Evolutionary conservation across 495 filamentous ascomycete species (phyloP).

Genomic region (Aspergillus wentii): DNA sequence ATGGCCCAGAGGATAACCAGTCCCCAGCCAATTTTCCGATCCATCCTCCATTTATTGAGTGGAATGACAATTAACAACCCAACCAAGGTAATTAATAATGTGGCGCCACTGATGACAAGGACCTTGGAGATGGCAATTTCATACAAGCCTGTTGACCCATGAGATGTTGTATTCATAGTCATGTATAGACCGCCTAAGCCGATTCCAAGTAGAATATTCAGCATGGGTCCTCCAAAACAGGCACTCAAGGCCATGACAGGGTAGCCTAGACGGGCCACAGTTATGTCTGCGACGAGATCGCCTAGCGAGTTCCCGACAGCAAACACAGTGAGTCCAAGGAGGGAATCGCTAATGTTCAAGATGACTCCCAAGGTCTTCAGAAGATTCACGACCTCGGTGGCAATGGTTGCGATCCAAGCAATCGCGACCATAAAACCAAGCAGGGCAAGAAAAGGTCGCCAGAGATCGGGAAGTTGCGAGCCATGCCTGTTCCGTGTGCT

Average conservation of each 20-base stretch:
- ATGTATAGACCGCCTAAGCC: conserved; percentile 86
- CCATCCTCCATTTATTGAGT: conserved; percentile 86
- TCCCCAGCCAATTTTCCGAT: conserved; percentile 72
- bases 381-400: conserved; percentile 92
- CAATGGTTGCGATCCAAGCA: conserved; percentile 94
- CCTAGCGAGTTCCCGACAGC: conserved; percentile 94
- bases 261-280: conserved; percentile 86
- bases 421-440: conserved; percentile 89
- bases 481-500: conserved; percentile 46
- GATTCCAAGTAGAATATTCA: conserved; percentile 95
- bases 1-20: conserved; percentile 78
- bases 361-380: conserved; percentile 94
- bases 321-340: conserved; percentile 93
- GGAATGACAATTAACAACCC: conserved; percentile 78
- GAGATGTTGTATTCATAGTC: conserved; percentile 44
- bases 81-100: conserved; percentile 74
- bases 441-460: conserved; percentile 74
- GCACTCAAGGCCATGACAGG: conserved; percentile 94
- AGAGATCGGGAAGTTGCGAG: conserved; percentile 50
- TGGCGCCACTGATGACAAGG: conserved; percentile 73
- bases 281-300: conserved; percentile 92
- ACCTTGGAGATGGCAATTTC: conserved; percentile 79
- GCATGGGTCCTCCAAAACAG: conserved; percentile 95
- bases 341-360: conserved; percentile 88
- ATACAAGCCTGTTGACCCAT: conserved; percentile 49